Evolutionary conservation across 352 stramenopile genomes (phyloP).

Genomic region (Pythium myriotylum): DNA sequence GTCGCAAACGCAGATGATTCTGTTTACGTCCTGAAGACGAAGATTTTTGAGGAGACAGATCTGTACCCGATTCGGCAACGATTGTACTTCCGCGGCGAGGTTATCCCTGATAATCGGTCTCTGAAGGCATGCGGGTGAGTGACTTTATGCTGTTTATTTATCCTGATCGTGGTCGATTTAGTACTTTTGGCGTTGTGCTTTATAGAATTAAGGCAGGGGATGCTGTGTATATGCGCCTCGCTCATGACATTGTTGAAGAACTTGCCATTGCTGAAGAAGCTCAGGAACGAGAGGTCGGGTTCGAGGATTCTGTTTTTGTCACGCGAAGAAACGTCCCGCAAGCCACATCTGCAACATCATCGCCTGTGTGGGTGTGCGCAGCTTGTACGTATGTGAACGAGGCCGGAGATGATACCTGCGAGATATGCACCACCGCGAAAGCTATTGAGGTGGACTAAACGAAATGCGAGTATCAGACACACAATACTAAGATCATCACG

Average conservation of each 20-base stretch:
- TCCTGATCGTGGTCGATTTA: background rate
- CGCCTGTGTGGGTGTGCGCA: conserved; percentile 67
- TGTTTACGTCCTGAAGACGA: conserved; percentile 77
- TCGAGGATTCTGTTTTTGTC: conserved; percentile 74
- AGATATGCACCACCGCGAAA: conserved; percentile 67
- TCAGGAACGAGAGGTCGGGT: conserved; percentile 69
- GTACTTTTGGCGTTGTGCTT: conserved; percentile 5
- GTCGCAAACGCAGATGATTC: conserved; percentile 63
- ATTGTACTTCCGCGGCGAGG: conserved; percentile 67
- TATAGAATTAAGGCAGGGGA: conserved; percentile 74
- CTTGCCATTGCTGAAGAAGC: conserved; percentile 49
- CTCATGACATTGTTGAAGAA: conserved; percentile 62
- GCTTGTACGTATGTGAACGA: conserved; percentile 84
- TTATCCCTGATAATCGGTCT: conserved; percentile 54
- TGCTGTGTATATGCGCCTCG: conserved; percentile 72
- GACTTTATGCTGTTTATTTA: background rate
- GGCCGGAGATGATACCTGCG: conserved; percentile 46
- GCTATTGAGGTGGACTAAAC: conserved; percentile 41
- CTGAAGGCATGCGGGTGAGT: conserved; percentile 71
- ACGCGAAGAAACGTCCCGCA: conserved; percentile 2
- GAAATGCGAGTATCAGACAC: background rate
- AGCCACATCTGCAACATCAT: background rate
- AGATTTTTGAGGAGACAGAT: conserved; percentile 75
- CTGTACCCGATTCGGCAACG: conserved; percentile 65
- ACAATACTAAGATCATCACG: no score